These are phyloP conservation scores for Trichoderma gamsii DNA, from an alignment of 495 filamentous ascomycete species.

Conservation along the genomic window DNA sequence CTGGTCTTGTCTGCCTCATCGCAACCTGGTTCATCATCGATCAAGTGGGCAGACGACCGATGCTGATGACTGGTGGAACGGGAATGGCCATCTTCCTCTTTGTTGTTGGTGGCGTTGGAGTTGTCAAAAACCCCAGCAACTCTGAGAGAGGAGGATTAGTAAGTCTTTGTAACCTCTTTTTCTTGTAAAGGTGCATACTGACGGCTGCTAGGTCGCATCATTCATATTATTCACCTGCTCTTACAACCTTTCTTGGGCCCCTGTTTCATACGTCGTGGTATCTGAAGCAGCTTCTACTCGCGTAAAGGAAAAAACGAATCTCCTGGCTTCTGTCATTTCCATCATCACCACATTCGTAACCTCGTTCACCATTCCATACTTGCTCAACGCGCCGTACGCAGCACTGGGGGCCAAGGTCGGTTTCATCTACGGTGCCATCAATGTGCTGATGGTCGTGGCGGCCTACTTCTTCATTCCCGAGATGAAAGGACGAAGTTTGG, in stretches of 20 bases:
- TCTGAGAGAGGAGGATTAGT: slow-evolving; percentile 18
- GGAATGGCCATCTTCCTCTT: slow-evolving; percentile 24
- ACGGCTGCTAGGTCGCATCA: slow-evolving; percentile 19
- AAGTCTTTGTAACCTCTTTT: not conserved
- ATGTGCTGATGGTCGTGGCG: slow-evolving; percentile 23
- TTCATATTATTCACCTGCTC: slow-evolving; percentile 30
- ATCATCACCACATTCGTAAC: slow-evolving; percentile 31
- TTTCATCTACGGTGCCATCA: slow-evolving; percentile 34
- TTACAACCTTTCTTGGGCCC: slow-evolving; percentile 32
- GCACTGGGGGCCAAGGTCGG: slow-evolving; percentile 34
- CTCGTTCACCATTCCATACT: slow-evolving; percentile 32
- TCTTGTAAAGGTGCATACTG: not conserved
- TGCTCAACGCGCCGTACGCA: slow-evolving; percentile 23
- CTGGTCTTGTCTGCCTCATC: slow-evolving; percentile 18
- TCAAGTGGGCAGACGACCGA: slow-evolving; percentile 20
- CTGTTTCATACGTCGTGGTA: slow-evolving; percentile 22
- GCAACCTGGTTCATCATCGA: slow-evolving; percentile 21
- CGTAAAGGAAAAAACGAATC: slow-evolving; percentile 30
- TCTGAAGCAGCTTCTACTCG: slow-evolving; percentile 22
- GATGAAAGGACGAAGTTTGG: slow-evolving; percentile 37
- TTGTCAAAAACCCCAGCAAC: slow-evolving; percentile 15
- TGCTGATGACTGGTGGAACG: slow-evolving; percentile 22
- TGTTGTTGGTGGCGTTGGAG: slow-evolving; percentile 23
- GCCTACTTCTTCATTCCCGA: slow-evolving; percentile 38
- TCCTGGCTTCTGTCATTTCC: slow-evolving; percentile 27